Evolutionary conservation across 495 filamentous ascomycete genomes (phyloP).

Genomic region (Aspergillus ostianus): DNA sequence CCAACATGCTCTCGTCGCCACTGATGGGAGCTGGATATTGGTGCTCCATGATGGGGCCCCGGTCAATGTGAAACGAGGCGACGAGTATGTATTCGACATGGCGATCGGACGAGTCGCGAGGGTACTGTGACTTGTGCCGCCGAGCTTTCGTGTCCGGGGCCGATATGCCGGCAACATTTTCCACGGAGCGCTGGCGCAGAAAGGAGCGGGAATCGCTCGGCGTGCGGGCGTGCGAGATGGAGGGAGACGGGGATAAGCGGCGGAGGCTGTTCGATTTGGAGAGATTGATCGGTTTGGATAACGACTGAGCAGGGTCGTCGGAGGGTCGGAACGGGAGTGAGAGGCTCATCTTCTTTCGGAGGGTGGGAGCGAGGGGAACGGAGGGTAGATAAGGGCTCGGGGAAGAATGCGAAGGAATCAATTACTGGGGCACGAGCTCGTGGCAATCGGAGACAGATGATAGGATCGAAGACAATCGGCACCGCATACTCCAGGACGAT

Average conservation of each 20-base stretch:
- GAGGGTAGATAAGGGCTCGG: constrained; percentile 7
- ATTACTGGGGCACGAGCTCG: not conserved
- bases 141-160: constrained; percentile 33
- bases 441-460: constrained; percentile 1
- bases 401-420: not conserved
- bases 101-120: constrained; percentile 70
- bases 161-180: constrained; percentile 36
- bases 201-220: constrained; percentile 46
- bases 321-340: constrained; percentile 46
- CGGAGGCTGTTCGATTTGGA: constrained; percentile 51
- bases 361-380: constrained; percentile 8
- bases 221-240: constrained; percentile 52
- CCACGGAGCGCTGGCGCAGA: constrained; percentile 43
- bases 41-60: constrained; percentile 96
- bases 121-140: constrained; percentile 80
- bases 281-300: constrained; percentile 49
- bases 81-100: constrained; percentile 99
- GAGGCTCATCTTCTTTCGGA: constrained; percentile 39
- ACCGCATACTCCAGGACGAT: not conserved
- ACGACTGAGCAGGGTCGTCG: constrained; percentile 32
- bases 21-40: constrained; percentile 93
- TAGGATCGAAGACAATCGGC: constrained; percentile 1
- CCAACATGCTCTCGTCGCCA: constrained; percentile 96
- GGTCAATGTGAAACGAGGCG: constrained; percentile 94
- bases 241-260: constrained; percentile 54